Evolutionary conservation across 2,329 filamentous ascomycete species (phyloP), one percentile per base, ranked within the genome.

Genomic region (Taxawa tesnikishii): DNA sequence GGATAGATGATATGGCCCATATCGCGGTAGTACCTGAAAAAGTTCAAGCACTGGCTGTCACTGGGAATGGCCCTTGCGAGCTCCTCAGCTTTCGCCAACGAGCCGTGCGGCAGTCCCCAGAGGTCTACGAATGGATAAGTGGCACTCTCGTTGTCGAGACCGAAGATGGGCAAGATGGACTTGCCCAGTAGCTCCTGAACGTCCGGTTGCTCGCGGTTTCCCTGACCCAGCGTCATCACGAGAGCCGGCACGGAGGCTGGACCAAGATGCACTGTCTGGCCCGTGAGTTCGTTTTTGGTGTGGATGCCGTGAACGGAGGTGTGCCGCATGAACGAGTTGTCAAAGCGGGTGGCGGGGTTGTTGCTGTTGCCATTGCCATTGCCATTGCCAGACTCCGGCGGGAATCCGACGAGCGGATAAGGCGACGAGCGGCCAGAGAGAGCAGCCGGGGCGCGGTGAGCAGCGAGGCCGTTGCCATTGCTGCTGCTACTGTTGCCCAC

Each of bases 51-150:
- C 43, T 75, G 67, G 14, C 63, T 56, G 44, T 77, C 73, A 38
- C 57, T 64, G 0, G 73, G 73, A 18, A 77, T 53, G 2, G 70
- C 69, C 42, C 68, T 70, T 21, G 68, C 70, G 2, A 77, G 60
- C 32, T 73, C 70, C 36, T 60, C 65, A 4, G 73, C 62, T 43
- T 73, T 66, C 38, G 68, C 62, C 5, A 69, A 59, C 1, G 68
- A 72, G 30, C 67, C 70, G 35, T 75, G 70, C 2, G 69, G 70
- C 5, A 73, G 41, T 2, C 63, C 73, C 71, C 72, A 77, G 3
- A 77, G 53, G 44, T 76, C 73, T 16, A 77, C 70, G 43, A 77
- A 77, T 5, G 73, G 73, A 45, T 77, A 77, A 6, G 72, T 76
- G 4, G 70, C 70, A 23, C 67, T 71, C 44, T 76, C 72, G 42